Base-by-base conservation (phyloP, 257 asterid species). In the Lithospermum erythrorhizon region DNA sequence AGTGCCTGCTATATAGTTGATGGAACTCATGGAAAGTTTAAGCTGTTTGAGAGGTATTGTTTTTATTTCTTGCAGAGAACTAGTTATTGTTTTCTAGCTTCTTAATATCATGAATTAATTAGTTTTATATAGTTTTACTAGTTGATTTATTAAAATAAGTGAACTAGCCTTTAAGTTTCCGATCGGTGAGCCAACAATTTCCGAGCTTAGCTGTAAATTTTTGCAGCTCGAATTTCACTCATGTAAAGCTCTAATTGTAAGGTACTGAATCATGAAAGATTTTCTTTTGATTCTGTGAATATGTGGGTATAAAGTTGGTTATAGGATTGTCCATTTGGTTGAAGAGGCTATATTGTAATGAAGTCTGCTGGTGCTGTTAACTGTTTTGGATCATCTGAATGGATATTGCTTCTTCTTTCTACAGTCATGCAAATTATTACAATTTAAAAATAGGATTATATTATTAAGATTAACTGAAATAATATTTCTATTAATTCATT, bases 371-470 rank as follows among this genome's bases (percentile, higher is more conserved):
- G 8, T 41, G 49, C 18, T 41, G 17, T 13, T 41, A 41, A 2
- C 49, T 13, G 17, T 41, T 41, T 13, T 41, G 49, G 49, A 11
- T 41, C 2, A 1, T 41, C 17, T 41, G 49, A 41, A 41, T 14
- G 0, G 49, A 3, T 41, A 41, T 0, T 18, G 23, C 6, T 51
- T 30, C n/a, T 35, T 35, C 21, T 58, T 20, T 67, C 53, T 76
- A 89, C 90, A 91, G 96, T 62, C 98, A 91, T 59, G 95, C 98
- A 24, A 86, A n/a, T n/a, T n/a, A n/a, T n/a, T n/a, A n/a, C n/a
- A n/a, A n/a, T n/a, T n/a, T n/a, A n/a, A n/a, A n/a, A n/a, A n/a
- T n/a, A n/a, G n/a, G n/a, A n/a, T n/a, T n/a, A n/a, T n/a, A n/a
- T n/a, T n/a, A n/a, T n/a, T n/a, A n/a, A n/a, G n/a, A n/a, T n/a